Evolutionary conservation across 176 grass and related monocot genomes (phyloP), one percentile per base, ranked within the genome.

Genomic region (Musa schizocarpa): DNA sequence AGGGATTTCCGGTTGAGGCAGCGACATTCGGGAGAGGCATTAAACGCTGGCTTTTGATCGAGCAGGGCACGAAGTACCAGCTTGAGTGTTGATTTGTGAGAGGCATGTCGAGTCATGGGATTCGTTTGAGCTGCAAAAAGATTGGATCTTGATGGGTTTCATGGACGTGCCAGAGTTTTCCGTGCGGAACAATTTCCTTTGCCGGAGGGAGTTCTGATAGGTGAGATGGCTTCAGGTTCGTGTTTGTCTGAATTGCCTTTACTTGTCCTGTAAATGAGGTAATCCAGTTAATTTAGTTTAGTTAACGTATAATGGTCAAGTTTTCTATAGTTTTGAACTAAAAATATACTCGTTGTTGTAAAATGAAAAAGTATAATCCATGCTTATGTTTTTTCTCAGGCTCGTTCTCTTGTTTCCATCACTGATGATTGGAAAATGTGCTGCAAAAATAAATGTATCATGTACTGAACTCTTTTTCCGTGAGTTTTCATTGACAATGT

Each of bases 1-100:
- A 94, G 34, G 95, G 90, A 2, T 76, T 94, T 13, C 79, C 94
- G 56, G 81, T 99, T 77, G 94, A 87, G 75, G 83, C 88, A 11
- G 86, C 86, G 1, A 84, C 82, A 1, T 83, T 99, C 62, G 79
- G 69, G 1, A 86, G 75, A 52, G 95, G 94, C 88, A 61, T 92
- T 25, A 76, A 80, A 54, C 57, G 56, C 58, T 76, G 19, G 74
- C 10, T 76, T 76, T 27, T 1, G 11, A 17, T 65, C 11, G 48
- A 61, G 19, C 23, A 11, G 49, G 12, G 12, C 3, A 25, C 17
- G 61, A 77, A 21, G 59, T 25, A 49, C 1, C 61, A 13, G 49
- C 12, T 9, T 12, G 59, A 65, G 43, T 65, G 58, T 25, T 11
- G 17, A n/a, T 63, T 65, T 52, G 9, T 9, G 59, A 25, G 75